phyloP scores from a whole-genome alignment of 257 asterid genomes.

The Solanum corneliomulleri region DNA sequence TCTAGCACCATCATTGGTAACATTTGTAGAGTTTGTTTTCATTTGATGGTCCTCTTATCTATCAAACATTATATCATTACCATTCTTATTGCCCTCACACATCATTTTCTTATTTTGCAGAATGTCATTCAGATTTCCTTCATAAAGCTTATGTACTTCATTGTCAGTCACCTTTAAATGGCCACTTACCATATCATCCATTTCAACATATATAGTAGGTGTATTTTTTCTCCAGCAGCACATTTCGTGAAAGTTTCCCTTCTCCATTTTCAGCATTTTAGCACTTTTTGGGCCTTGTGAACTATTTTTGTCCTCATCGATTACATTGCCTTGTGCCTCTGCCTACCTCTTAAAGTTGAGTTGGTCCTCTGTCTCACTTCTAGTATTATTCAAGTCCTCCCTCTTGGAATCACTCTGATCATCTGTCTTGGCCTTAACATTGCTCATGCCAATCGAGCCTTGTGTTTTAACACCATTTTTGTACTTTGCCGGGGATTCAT shows the following conservation, averaged over 20 bases:
- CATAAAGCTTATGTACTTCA: constrained; percentile 8
- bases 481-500: no score
- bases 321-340: neutral
- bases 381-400: neutral
- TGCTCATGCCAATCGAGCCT: neutral
- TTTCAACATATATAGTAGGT: constrained; percentile 7
- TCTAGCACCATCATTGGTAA: neutral
- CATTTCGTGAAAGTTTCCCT: neutral
- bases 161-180: constrained; percentile 10
- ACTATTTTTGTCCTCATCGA: neutral
- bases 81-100: no score
- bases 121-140: neutral
- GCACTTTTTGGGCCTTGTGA: neutral
- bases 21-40: neutral
- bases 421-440: constrained; percentile 7
- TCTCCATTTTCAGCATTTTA: neutral
- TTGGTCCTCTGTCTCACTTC: constrained; percentile 5
- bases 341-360: neutral
- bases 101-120: neutral
- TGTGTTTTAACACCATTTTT: no score
- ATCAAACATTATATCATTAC: neutral
- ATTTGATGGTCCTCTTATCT: neutral
- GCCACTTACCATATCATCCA: constrained; percentile 6
- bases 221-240: constrained; percentile 7
- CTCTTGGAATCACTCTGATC: constrained; percentile 10